Evolutionary conservation across 257 asterid genomes (phyloP), one percentile per base, ranked within the genome.

Genomic region (Striga asiatica): DNA sequence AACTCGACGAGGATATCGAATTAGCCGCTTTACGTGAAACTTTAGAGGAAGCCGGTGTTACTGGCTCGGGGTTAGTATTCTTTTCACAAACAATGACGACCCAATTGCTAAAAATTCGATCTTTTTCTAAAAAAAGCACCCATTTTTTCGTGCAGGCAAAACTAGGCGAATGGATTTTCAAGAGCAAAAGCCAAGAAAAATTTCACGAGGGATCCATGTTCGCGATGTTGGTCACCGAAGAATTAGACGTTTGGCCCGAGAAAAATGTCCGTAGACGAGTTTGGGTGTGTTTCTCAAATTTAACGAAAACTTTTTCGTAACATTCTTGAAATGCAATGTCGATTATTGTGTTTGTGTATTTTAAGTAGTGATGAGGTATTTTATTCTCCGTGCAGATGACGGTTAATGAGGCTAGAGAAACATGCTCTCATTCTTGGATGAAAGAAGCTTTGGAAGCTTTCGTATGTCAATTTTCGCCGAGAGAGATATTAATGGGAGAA

Each of bases 231-330:
- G 95, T 88, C 41, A 70, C 79, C 0, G 92, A 88, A 67, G 95
- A 77, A 60, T 52, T 85, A 54, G 95, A 85, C 6, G 82, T 73
- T 28, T 88, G 97, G 97, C 97, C 97, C 1, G 95, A 88, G 79
- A 82, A 75, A 64, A 66, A 73, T 47, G 80, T 75, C 50, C 87
- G 97, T 0, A 64, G 31, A 58, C 79, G 97, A 27, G 58, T 69
- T 48, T 88, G 97, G 97, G 97, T 88, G 74, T 19, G 85, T 64
- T 37, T 25, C n/a, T n/a, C n/a, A n/a, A n/a, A n/a, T n/a, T n/a
- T n/a, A n/a, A n/a, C n/a, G n/a, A n/a, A n/a, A n/a, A n/a, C n/a
- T n/a, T n/a, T n/a, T n/a, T n/a, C n/a, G n/a, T n/a, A n/a, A n/a
- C n/a, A n/a, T n/a, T n/a, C n/a, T n/a, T n/a, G n/a, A n/a, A n/a